Percentiles rank a stretch among this genome's conserved stretches.
Evolutionary conservation across 2,329 filamentous ascomycete genomes (phyloP).

Genomic region (Endothia cerciana): DNA sequence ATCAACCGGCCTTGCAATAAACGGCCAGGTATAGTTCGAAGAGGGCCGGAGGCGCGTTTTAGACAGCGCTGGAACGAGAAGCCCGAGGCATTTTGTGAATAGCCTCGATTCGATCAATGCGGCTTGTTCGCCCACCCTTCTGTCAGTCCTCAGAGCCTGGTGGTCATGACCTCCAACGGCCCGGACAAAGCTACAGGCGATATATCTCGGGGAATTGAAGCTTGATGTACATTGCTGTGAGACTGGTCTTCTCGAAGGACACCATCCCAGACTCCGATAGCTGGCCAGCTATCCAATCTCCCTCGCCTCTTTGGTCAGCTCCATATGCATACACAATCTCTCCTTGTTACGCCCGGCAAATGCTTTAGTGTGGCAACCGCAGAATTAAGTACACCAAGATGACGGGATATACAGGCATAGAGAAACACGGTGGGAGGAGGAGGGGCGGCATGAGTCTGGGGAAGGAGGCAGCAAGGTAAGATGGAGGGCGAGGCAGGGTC

Average conservation of each 20-base stretch:
- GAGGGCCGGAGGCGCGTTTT: no score
- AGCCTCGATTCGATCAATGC: background rate
- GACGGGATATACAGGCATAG: background rate
- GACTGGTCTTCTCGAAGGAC: background rate
- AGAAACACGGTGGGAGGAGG: no score
- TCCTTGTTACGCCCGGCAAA: background rate
- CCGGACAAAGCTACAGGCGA: background rate
- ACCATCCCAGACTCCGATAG: background rate
- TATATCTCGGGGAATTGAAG: background rate
- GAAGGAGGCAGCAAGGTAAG: background rate
- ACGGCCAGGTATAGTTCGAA: no score
- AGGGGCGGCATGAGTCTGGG: background rate
- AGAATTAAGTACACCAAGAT: background rate
- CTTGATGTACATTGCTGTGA: background rate
- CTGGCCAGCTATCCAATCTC: background rate
- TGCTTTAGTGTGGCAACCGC: background rate
- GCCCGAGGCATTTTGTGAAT: background rate
- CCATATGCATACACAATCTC: background rate
- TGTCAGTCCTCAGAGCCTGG: background rate
- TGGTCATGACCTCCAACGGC: background rate
- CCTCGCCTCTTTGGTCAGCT: background rate
- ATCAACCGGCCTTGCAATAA: no score
- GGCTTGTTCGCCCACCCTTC: background rate
- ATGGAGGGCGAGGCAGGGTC: background rate
- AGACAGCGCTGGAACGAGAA: background rate